Conservation (phyloP, 2,329 filamentous ascomycete genomes). For the Paecilomyces variotii region DNA sequence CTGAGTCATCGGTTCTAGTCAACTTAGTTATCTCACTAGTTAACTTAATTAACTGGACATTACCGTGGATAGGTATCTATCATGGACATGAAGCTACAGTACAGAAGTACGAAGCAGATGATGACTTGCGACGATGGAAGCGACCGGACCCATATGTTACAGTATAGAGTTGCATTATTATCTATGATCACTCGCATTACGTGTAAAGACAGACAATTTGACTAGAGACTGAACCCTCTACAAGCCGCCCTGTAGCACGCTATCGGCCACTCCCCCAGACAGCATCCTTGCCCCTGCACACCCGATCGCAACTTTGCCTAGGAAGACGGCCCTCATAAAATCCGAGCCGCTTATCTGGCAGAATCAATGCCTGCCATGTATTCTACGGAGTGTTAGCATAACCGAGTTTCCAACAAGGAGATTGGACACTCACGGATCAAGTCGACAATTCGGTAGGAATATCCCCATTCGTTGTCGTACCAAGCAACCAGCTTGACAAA, state of each 20-base stretch:
- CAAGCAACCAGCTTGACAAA: slow-evolving; percentile 91
- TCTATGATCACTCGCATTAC: background rate
- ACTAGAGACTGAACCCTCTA: background rate
- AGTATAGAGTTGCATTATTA: too few species aligned
- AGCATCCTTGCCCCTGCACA: background rate
- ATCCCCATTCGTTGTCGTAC: slow-evolving; percentile 97
- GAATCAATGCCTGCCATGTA: background rate
- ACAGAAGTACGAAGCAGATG: too few species aligned
- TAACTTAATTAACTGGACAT: too few species aligned
- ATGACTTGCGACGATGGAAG: too few species aligned
- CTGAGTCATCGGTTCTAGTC: background rate
- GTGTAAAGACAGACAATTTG: background rate
- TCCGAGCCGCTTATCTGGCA: background rate
- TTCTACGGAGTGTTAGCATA: background rate
- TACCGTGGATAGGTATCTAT: too few species aligned
- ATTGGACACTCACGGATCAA: slow-evolving; percentile 31
- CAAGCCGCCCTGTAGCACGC: background rate
- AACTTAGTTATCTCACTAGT: too few species aligned
- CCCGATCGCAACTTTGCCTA: background rate
- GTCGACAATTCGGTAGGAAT: slow-evolving; percentile 79
- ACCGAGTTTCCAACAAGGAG: background rate
- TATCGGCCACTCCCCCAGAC: background rate
- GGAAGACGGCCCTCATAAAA: background rate
- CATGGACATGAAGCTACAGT: too few species aligned
- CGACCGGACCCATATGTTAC: too few species aligned